Evolutionary conservation across 352 stramenopile genomes (phyloP), one percentile per base, ranked within the genome.

Genomic region (Phytophthora palmivora): DNA sequence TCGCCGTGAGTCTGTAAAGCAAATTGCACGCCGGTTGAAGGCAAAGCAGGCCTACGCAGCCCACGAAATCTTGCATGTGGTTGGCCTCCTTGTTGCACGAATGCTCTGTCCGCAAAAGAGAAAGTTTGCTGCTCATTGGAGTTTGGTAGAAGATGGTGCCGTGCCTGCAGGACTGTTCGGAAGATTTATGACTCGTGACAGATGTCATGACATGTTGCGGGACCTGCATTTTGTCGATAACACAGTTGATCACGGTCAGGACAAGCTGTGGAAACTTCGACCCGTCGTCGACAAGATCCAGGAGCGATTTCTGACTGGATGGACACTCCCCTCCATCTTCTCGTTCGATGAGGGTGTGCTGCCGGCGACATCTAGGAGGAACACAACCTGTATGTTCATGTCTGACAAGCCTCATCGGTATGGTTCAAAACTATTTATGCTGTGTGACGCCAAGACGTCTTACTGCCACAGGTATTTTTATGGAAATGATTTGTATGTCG

Each of bases 291-390:
- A 58, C 10, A 56, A 18, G 8, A 11, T 72, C 0, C 37, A 72
- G 41, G 8, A 62, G 22, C 54, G 21, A 0, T 70, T 68, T n/a
- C 19, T 47, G 0, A 4, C 12, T 0, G 56, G 12, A 5, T 72
- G 56, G 47, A n/a, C 51, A 2, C 28, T 65, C 3, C 34, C 55
- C 0, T 14, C 36, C 4, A 18, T 55, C 0, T 58, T 72, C 7
- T 67, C 56, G 0, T 80, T 80, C 15, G 72, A 75, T n/a, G 63
- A 74, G 38, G 67, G 57, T 11, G 56, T 77, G 1, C n/a, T 77
- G 1, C 63, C 44, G 3, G n/a, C 63, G 0, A 75, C 67, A 0
- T 80, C 60, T 0, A 34, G 37, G 6, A 37, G 57, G 1, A 77
- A 77, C 57, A 71, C 56, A 0, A 77, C 60, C 0, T 33, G 61